A percentile compares a stretch with the other conserved stretches of the same genome.
phyloP scores from a whole-genome alignment of 257 asterid genomes.

The Plantago major region DNA sequence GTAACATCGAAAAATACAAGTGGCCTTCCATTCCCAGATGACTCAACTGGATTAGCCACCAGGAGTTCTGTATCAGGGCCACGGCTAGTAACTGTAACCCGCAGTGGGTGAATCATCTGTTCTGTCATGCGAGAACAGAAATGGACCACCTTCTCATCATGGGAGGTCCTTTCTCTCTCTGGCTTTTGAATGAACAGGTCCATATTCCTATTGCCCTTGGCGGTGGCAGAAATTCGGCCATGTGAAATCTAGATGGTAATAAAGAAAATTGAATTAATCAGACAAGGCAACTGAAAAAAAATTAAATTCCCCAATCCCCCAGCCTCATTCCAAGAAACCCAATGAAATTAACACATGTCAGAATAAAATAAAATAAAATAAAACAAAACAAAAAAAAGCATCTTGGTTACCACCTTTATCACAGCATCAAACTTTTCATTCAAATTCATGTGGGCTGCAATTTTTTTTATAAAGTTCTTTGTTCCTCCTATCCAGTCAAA shows the following conservation, averaged over 20 bases:
- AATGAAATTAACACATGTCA: too few relatives aligned
- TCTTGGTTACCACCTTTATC: too few relatives aligned
- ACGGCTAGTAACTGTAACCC: constrained; percentile 49
- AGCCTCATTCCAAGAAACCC: too few relatives aligned
- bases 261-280: neutral
- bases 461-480: too few relatives aligned
- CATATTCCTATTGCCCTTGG: constrained; percentile 45
- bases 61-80: constrained; percentile 76
- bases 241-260: neutral
- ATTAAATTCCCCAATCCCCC: too few relatives aligned
- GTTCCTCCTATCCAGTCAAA: too few relatives aligned
- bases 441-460: too few relatives aligned
- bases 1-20: constrained; percentile 76
- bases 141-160: constrained; percentile 33
- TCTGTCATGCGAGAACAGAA: constrained; percentile 46
- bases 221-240: constrained; percentile 21
- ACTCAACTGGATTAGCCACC: constrained; percentile 74
- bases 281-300: neutral
- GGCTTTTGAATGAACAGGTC: constrained; percentile 63
- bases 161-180: constrained; percentile 55
- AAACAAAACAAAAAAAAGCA: too few relatives aligned
- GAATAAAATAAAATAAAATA: too few relatives aligned
- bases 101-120: constrained; percentile 57
- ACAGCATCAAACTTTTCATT: too few relatives aligned
- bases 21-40: constrained; percentile 78